Conservation (phyloP, 345 rosid species). For the Eucalyptus microcorys region DNA sequence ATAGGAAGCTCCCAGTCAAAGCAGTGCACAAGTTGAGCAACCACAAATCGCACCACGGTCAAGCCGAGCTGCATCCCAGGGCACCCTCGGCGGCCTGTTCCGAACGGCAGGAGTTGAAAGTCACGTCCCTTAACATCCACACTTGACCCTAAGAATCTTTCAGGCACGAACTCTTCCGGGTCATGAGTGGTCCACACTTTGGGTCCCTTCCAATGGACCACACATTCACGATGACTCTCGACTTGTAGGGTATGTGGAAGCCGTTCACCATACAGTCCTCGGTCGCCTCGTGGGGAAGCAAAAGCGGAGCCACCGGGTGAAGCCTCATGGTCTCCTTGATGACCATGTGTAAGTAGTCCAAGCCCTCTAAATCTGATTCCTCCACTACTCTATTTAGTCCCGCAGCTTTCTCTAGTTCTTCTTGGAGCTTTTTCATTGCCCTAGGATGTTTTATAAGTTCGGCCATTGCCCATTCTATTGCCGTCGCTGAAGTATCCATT, state of each 20-base stretch:
- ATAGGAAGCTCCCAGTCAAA: conserved; percentile 39
- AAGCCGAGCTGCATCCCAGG: conserved; percentile 28
- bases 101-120: conserved; percentile 38
- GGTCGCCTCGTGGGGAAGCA: conserved; percentile 11
- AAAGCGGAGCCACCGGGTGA: conserved; percentile 27
- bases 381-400: conserved; percentile 25
- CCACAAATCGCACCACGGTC: conserved; percentile 1
- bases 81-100: conserved; percentile 28
- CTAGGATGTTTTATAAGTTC: conserved; percentile 24
- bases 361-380: conserved; percentile 22
- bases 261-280: conserved; percentile 17
- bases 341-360: conserved; percentile 26
- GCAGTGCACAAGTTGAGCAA: conserved; percentile 38
- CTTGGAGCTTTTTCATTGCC: conserved; percentile 17
- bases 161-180: conserved; percentile 21
- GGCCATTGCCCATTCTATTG: conserved; percentile 19
- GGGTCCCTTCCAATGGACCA: conserved; percentile 39
- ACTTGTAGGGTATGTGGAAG: conserved; percentile 14
- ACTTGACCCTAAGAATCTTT: conserved; percentile 14
- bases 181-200: conserved; percentile 7
- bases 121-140: conserved; percentile 20
- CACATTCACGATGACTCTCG: conserved; percentile 8
- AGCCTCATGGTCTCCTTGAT: conserved; percentile 31
- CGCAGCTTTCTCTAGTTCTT: conserved; percentile 14
- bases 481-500: conserved; percentile 17